Conservation (phyloP, 352 stramenopile species). For the Peronospora destructor region DNA sequence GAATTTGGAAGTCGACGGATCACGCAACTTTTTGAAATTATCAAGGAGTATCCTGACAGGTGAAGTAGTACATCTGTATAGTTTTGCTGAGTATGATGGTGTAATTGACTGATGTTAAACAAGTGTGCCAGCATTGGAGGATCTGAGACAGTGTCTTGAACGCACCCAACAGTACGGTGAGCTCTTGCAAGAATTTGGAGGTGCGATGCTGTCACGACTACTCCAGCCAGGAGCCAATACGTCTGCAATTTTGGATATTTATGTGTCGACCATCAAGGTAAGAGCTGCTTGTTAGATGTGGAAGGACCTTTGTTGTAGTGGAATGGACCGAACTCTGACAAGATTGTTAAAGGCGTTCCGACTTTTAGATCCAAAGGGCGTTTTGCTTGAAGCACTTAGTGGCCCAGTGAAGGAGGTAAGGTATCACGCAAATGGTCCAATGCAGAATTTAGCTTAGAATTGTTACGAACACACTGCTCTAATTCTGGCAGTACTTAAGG, state of each 20-base stretch:
- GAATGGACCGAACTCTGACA: background rate
- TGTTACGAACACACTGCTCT: background rate
- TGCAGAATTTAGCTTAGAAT: background rate
- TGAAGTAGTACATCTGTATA: conserved; percentile 2
- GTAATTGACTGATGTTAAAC: background rate
- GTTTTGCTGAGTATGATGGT: background rate
- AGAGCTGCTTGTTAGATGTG: background rate
- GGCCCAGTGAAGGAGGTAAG: conserved; percentile 59
- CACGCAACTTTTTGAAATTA: conserved; percentile 94
- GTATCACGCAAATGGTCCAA: background rate
- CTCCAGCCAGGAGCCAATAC: conserved; percentile 94
- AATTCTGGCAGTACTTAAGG: conserved; percentile 77
- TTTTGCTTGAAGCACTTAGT: conserved; percentile 84
- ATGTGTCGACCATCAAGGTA: conserved; percentile 95
- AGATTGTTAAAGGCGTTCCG: conserved; percentile 59
- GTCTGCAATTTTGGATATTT: conserved; percentile 95
- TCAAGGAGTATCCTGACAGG: conserved; percentile 94
- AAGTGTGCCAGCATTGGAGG: conserved; percentile 59
- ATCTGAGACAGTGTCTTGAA: conserved; percentile 68
- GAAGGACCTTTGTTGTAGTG: background rate
- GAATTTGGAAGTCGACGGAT: conserved; percentile 80
- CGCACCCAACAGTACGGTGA: conserved; percentile 80
- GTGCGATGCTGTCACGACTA: conserved; percentile 76
- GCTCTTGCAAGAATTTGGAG: conserved; percentile 71
- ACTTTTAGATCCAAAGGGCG: conserved; percentile 89